phyloP scores from a whole-genome alignment of 495 filamentous ascomycete species.

The Penicillium cataractarum region DNA sequence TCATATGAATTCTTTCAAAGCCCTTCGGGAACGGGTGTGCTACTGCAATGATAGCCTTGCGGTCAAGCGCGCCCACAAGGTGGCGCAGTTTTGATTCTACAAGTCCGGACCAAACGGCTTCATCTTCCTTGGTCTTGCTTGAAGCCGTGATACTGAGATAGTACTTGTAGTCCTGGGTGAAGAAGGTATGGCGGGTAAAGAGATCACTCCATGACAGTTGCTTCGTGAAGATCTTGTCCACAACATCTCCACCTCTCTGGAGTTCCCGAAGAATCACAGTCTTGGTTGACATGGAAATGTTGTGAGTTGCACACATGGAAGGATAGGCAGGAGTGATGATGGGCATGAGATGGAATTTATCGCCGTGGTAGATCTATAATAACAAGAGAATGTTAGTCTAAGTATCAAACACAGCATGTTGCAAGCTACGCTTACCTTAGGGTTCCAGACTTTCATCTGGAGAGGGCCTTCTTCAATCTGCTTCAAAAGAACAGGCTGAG shows the following conservation, averaged over 20 bases:
- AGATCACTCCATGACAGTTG: slow-evolving; percentile 82
- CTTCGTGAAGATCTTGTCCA: slow-evolving; percentile 77
- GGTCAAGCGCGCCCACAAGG: slow-evolving; percentile 78
- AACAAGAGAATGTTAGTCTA: not conserved
- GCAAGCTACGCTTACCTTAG: slow-evolving; percentile 58
- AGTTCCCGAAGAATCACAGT: slow-evolving; percentile 81
- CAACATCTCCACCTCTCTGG: slow-evolving; percentile 72
- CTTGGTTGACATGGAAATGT: slow-evolving; percentile 85
- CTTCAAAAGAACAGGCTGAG: slow-evolving; percentile 86
- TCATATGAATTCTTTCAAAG: slow-evolving; percentile 78
- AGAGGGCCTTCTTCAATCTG: slow-evolving; percentile 80
- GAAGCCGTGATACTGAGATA: slow-evolving; percentile 89
- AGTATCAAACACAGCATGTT: slow-evolving; percentile 15
- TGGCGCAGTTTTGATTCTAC: slow-evolving; percentile 91
- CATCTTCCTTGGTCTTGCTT: slow-evolving; percentile 81
- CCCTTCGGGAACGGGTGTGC: slow-evolving; percentile 93
- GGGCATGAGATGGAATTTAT: slow-evolving; percentile 89
- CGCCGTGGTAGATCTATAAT: slow-evolving; percentile 72
- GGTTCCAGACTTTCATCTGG: slow-evolving; percentile 91
- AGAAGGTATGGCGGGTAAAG: slow-evolving; percentile 87
- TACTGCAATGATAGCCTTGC: slow-evolving; percentile 70
- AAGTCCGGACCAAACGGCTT: slow-evolving; percentile 84
- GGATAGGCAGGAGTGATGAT: slow-evolving; percentile 97
- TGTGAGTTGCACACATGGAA: slow-evolving; percentile 95
- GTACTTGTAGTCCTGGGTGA: slow-evolving; percentile 89